Evolutionary conservation across 139 green algal genomes (phyloP).

Genomic region (Gonium pectorale): DNA sequence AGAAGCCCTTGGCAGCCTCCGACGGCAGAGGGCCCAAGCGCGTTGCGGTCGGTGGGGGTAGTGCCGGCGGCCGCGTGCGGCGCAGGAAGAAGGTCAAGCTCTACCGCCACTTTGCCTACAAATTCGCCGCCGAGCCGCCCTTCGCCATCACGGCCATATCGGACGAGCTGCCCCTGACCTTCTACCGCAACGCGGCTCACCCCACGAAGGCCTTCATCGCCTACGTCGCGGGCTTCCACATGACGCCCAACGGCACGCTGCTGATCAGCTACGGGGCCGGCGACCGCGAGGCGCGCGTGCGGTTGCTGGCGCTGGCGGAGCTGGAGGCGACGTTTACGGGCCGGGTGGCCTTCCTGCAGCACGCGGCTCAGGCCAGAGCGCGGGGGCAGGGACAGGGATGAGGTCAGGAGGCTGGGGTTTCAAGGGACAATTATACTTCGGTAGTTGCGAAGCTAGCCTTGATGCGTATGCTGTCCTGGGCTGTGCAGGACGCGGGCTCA

Average conservation of each 20-base stretch:
- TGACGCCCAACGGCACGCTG: neutral
- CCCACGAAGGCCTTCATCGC: neutral
- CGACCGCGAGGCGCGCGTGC: constrained; percentile 6
- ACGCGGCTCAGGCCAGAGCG: too few species aligned
- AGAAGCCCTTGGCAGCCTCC: too few species aligned
- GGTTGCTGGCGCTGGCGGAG: neutral
- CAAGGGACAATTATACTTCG: too few species aligned
- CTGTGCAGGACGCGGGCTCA: too few species aligned
- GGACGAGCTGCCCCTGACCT: constrained; percentile 49
- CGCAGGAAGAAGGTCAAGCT: constrained; percentile 19
- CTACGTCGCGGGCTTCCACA: constrained; percentile 29
- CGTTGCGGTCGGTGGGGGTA: too few species aligned
- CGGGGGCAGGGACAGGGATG: too few species aligned
- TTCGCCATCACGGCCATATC: constrained; percentile 44
- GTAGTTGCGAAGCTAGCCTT: too few species aligned
- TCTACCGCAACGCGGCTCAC: neutral
- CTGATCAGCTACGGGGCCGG: constrained; percentile 30
- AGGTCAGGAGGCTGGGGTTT: too few species aligned
- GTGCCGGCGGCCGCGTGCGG: neutral
- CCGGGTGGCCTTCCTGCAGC: constrained; percentile 16
- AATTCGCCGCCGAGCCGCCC: constrained; percentile 39
- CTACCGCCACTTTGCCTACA: constrained; percentile 57
- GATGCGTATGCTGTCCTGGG: too few species aligned
- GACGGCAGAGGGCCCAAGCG: too few species aligned
- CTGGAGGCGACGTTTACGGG: constrained; percentile 29